These are phyloP conservation scores for Antrodiella citrinella DNA, from an alignment of 768 basidiomycete genomes.

Conservation along the genomic window DNA sequence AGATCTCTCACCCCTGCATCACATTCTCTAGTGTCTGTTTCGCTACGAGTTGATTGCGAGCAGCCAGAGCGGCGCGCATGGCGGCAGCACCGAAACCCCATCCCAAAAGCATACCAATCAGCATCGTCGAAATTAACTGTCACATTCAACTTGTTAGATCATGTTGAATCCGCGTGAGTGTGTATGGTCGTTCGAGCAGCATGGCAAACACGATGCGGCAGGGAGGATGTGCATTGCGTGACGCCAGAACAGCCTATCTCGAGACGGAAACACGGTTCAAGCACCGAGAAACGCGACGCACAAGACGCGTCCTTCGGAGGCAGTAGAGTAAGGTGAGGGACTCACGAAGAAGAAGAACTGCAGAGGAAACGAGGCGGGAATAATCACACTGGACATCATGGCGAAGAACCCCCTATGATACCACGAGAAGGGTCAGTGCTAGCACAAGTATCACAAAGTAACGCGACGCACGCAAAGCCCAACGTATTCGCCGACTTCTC, in stretches of 20 bases:
- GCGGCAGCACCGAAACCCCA: constrained; percentile 50
- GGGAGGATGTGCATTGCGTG: no score
- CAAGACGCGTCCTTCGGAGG: no score
- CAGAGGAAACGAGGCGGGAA: constrained; percentile 41
- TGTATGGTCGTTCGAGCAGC: no score
- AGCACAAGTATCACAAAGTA: neutral
- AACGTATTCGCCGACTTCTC: constrained; percentile 27
- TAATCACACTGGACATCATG: constrained; percentile 31
- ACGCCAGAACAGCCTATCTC: no score
- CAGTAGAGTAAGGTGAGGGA: constrained; percentile 2
- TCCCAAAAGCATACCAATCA: constrained; percentile 39
- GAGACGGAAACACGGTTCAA: no score
- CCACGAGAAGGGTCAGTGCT: neutral
- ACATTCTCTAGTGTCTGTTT: constrained; percentile 21
- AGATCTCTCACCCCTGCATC: constrained; percentile 22
- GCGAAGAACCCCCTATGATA: constrained; percentile 37
- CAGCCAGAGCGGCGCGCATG: constrained; percentile 40
- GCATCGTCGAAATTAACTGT: constrained; percentile 34
- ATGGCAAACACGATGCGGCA: no score
- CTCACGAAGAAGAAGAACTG: constrained; percentile 41
- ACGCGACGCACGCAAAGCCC: constrained; percentile 32
- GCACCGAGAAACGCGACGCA: no score
- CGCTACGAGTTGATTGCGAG: constrained; percentile 27
- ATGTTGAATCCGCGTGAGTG: no score
- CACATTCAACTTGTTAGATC: neutral